Percentiles rank a stretch among this genome's conserved stretches.
Evolutionary conservation across 768 basidiomycete genomes (phyloP).

Genomic region (Lenzites betulinus): DNA sequence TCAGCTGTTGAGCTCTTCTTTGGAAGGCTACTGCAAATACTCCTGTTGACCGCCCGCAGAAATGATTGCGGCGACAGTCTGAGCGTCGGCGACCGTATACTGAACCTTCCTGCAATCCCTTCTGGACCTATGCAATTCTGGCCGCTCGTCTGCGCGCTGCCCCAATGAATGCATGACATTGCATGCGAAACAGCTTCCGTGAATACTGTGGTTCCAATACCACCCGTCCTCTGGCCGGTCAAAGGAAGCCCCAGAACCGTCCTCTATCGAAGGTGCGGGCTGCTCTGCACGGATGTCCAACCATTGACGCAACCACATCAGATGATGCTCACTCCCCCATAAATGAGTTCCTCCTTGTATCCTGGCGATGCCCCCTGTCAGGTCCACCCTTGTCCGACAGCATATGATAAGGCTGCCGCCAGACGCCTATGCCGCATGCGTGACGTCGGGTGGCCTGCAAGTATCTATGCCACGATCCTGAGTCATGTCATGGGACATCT

Average conservation of each 20-base stretch:
- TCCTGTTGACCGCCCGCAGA: too few species aligned
- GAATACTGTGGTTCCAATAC: too few species aligned
- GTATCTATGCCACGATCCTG: background rate
- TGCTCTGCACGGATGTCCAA: too few species aligned
- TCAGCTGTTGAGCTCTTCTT: background rate
- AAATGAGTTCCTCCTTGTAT: background rate
- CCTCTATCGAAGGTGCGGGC: background rate
- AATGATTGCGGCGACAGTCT: too few species aligned
- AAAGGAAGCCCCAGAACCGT: background rate
- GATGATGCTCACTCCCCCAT: background rate
- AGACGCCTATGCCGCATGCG: background rate
- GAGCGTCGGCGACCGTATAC: too few species aligned
- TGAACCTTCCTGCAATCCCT: too few species aligned
- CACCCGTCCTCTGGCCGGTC: background rate
- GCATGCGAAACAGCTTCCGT: background rate
- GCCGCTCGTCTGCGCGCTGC: too few species aligned
- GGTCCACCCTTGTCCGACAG: background rate
- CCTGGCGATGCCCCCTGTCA: background rate
- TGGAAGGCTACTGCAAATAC: background rate
- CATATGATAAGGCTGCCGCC: background rate
- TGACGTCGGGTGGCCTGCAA: background rate
- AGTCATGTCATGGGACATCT: background rate
- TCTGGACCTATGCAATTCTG: too few species aligned
- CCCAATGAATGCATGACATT: background rate
- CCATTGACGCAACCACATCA: background rate